phyloP scores from a whole-genome alignment of 257 asterid genomes.

The Verbascum thapsus region DNA sequence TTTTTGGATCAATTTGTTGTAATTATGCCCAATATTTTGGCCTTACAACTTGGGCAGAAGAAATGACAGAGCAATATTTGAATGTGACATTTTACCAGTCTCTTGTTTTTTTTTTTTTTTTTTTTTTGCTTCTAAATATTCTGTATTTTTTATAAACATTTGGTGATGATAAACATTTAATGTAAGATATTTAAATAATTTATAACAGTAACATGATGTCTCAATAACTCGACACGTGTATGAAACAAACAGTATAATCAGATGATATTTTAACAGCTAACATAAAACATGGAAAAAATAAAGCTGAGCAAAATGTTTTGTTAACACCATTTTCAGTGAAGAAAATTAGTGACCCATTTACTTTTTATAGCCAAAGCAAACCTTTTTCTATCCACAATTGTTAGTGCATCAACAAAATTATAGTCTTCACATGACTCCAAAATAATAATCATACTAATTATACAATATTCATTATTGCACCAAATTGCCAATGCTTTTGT shows the following conservation, averaged over 20 bases:
- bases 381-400: conserved; percentile 38
- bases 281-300: conserved; percentile 1
- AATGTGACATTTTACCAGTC: background rate
- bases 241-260: too few species aligned
- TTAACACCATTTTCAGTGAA: conserved; percentile 37
- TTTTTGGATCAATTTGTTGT: conserved; percentile 2
- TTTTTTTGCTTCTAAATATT: too few species aligned
- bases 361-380: conserved; percentile 39
- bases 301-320: conserved; percentile 42
- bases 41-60: conserved; percentile 20
- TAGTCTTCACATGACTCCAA: conserved; percentile 39
- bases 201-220: background rate
- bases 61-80: background rate
- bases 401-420: conserved; percentile 38
- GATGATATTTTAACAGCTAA: conserved; percentile 5
- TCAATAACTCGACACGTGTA: conserved; percentile 20
- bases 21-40: background rate
- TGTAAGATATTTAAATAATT: too few species aligned
- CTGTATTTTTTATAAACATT: too few species aligned
- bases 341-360: conserved; percentile 37
- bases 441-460: conserved; percentile 31
- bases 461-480: conserved; percentile 38
- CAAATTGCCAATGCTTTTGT: conserved; percentile 34
- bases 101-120: background rate
- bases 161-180: too few species aligned